These are phyloP conservation scores for Stereocaulon alpinum DNA, from an alignment of 495 filamentous ascomycete species.

Conservation along the genomic window DNA sequence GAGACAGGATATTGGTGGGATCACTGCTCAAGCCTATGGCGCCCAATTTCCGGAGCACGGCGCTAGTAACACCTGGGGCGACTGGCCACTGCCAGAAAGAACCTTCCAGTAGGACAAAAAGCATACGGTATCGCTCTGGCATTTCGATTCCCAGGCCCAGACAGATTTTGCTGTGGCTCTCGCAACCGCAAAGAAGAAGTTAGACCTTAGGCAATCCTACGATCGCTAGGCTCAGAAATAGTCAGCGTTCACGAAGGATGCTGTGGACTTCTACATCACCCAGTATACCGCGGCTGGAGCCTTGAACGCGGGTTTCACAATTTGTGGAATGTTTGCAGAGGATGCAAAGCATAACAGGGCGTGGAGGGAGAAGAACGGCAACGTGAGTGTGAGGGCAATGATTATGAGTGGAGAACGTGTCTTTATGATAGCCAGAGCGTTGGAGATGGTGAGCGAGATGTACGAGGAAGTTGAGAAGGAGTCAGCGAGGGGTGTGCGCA, in stretches of 20 bases:
- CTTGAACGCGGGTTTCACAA: slow-evolving; percentile 29
- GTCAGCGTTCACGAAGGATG: slow-evolving; percentile 27
- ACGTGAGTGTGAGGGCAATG: slow-evolving; percentile 30
- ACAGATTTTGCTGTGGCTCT: slow-evolving; percentile 34
- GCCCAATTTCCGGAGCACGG: slow-evolving; percentile 24
- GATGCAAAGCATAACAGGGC: slow-evolving; percentile 30
- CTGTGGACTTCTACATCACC: slow-evolving; percentile 31
- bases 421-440: slow-evolving; percentile 20
- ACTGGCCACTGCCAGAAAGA: slow-evolving; percentile 36
- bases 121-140: slow-evolving; percentile 28
- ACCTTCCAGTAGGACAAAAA: slow-evolving; percentile 25
- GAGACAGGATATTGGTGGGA: slow-evolving; percentile 39
- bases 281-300: slow-evolving; percentile 33
- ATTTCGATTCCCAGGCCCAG: slow-evolving; percentile 38
- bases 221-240: slow-evolving; percentile 29
- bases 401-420: slow-evolving; percentile 29
- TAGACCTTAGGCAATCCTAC: slow-evolving; percentile 39
- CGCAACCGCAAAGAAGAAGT: slow-evolving; percentile 31
- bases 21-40: slow-evolving; percentile 35
- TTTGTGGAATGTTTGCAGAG: slow-evolving; percentile 35
- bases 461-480: slow-evolving; percentile 25
- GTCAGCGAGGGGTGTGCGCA: slow-evolving; percentile 29
- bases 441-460: slow-evolving; percentile 29
- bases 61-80: slow-evolving; percentile 34
- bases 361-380: slow-evolving; percentile 31